phyloP scores from a whole-genome alignment of 768 basidiomycete genomes.

The Kwoniella europaea region DNA sequence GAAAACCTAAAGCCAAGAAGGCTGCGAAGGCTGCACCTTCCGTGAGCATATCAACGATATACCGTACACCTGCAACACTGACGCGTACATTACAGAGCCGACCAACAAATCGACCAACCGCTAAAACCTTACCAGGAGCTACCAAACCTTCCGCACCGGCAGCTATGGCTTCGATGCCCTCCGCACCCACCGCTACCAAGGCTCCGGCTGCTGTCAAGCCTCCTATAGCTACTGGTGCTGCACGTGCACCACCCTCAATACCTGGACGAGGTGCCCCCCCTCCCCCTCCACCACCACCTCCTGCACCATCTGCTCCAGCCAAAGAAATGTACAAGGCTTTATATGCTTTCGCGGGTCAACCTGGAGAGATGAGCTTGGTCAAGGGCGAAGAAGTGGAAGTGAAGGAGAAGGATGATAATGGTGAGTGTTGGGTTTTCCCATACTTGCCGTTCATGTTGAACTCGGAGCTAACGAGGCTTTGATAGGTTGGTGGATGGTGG shows the following conservation, averaged over 20 bases:
- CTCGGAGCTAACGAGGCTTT: neutral
- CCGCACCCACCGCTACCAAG: slow-evolving; percentile 54
- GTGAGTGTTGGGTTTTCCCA: slow-evolving; percentile 34
- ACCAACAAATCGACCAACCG: slow-evolving; percentile 60
- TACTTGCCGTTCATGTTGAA: neutral
- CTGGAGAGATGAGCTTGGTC: slow-evolving; percentile 83
- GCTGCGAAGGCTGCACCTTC: slow-evolving; percentile 62
- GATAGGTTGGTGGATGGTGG: slow-evolving; percentile 93
- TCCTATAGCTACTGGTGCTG: slow-evolving; percentile 43
- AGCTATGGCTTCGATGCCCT: slow-evolving; percentile 58
- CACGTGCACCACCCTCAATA: slow-evolving; percentile 56
- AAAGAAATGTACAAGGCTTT: slow-evolving; percentile 81
- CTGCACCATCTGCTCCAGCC: slow-evolving; percentile 67
- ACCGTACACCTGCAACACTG: neutral
- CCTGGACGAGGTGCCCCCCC: slow-evolving; percentile 60
- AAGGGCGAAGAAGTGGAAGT: slow-evolving; percentile 94
- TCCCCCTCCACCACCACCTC: slow-evolving; percentile 61
- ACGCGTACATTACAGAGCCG: slow-evolving; percentile 23
- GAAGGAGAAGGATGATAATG: slow-evolving; percentile 88
- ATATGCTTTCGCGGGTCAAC: slow-evolving; percentile 86
- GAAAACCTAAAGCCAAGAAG: slow-evolving; percentile 88
- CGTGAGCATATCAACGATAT: slow-evolving; percentile 16
- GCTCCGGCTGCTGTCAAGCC: slow-evolving; percentile 52
- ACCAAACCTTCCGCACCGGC: slow-evolving; percentile 71
- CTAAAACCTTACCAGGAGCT: slow-evolving; percentile 57